Percentiles rank a stretch among this genome's conserved stretches.
Evolutionary conservation across 495 filamentous ascomycete species (phyloP).

Genomic region (Evernia prunastri): DNA sequence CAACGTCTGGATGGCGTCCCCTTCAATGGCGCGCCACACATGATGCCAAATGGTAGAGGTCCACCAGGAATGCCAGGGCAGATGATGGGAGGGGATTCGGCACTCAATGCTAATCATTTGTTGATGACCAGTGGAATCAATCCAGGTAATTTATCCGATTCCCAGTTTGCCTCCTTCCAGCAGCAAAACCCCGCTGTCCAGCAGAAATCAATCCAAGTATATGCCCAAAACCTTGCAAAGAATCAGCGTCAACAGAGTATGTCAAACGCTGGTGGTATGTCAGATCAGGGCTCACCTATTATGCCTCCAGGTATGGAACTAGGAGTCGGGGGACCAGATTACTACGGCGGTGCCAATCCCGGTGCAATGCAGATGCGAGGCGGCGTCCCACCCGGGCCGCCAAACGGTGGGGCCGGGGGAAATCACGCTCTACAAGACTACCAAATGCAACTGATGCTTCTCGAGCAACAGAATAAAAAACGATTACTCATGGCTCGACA

Average conservation of each 20-base stretch:
- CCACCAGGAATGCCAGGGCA: slow-evolving; percentile 65
- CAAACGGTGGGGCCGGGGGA: slow-evolving; percentile 57
- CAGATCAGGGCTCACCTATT: slow-evolving; percentile 72
- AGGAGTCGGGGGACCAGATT: slow-evolving; percentile 49
- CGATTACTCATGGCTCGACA: slow-evolving; percentile 93
- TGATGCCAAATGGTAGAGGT: slow-evolving; percentile 73
- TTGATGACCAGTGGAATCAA: slow-evolving; percentile 72
- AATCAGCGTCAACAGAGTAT: slow-evolving; percentile 73
- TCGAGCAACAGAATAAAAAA: slow-evolving; percentile 98
- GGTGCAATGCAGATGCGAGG: slow-evolving; percentile 39
- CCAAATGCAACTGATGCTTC: slow-evolving; percentile 98
- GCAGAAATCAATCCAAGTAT: slow-evolving; percentile 77
- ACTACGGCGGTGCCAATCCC: slow-evolving; percentile 59
- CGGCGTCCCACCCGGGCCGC: slow-evolving; percentile 44
- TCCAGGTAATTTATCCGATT: slow-evolving; percentile 62
- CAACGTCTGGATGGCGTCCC: slow-evolving; percentile 72
- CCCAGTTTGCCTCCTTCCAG: slow-evolving; percentile 71
- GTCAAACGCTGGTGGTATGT: slow-evolving; percentile 54
- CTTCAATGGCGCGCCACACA: slow-evolving; percentile 61
- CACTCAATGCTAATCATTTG: slow-evolving; percentile 52
- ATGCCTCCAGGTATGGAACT: slow-evolving; percentile 62
- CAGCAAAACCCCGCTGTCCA: slow-evolving; percentile 55
- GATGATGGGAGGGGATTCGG: slow-evolving; percentile 52
- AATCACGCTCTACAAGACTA: slow-evolving; percentile 97
- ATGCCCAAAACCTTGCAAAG: slow-evolving; percentile 73